Base-by-base conservation (phyloP, 1,284 basidiomycete genomes). In the Anthracocystis panici-leucophaei region DNA sequence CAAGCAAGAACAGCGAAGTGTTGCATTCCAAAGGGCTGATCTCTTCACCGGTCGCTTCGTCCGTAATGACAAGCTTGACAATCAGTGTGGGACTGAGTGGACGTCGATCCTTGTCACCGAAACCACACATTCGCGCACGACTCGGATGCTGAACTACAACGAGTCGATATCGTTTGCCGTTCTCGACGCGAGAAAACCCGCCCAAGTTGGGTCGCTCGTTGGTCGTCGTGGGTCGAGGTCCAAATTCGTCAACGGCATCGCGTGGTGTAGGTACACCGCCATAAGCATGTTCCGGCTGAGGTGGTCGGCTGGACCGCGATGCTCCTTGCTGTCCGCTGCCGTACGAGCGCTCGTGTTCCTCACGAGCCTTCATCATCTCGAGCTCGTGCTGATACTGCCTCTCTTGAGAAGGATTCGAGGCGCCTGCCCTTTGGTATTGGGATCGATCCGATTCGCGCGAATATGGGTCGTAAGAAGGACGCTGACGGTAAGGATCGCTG, bases 41-140 rank as follows among this genome's bases (percentile, higher is more conserved):
- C 53, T 79, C 77, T 35, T 66, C 57, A 16, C 73, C 79, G 11
- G 77, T 75, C 21, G 66, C 70, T 23, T 69, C 80, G 38, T 81
- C 78, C 7, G 75, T 75, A 45, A 82, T 76, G 54, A 79, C 54
- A 2, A 82, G 74, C 66, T 77, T 77, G 49, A 79, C 80, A 16
- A 82, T 80, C 46, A 81, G 48, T 1, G 80, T 80, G 7, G 80
- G 80, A 59, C 79, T 82, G 18, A 82, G 67, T 18, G 80, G 80
- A 42, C 80, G 69, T 45, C 80, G 75, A 40, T 82, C 79, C 77
- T 81, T 82, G 67, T 81, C 80, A 10, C 80, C 80, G 33, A 82
- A 82, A 5, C 80, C 80, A 42, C 80, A 82, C 79, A 81, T 81
- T 21, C 80, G 48, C 6, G 79, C 79, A 23, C 80, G 62, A 35